phyloP scores from a whole-genome alignment of 2,329 filamentous ascomycete species.

The Pseudogymnoascus sp. region DNA sequence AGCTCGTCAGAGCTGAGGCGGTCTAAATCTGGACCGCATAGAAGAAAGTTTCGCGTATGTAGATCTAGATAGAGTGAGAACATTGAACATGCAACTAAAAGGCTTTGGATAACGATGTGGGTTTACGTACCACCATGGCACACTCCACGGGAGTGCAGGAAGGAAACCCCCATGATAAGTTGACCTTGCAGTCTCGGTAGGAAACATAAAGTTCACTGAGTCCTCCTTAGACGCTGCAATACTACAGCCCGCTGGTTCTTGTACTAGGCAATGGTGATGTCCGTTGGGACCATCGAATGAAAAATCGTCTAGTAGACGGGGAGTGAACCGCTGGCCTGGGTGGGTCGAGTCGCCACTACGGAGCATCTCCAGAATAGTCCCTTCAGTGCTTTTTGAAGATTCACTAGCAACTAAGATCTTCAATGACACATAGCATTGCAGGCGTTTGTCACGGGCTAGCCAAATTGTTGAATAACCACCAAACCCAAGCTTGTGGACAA shows the following conservation, averaged over 20 bases:
- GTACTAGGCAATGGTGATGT: constrained; percentile 36
- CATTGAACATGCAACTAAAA: no score
- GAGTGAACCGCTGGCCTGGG: constrained; percentile 25
- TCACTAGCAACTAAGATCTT: constrained; percentile 13
- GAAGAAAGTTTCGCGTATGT: neutral
- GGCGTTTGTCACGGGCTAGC: constrained; percentile 31
- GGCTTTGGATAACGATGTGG: no score
- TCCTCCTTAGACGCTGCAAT: neutral
- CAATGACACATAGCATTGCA: constrained; percentile 13
- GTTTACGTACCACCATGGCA: neutral
- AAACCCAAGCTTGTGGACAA: constrained; percentile 39
- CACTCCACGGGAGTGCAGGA: neutral
- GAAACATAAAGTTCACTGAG: neutral
- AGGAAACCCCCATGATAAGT: neutral
- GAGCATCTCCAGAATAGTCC: neutral
- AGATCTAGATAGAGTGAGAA: neutral
- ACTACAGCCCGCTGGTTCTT: constrained; percentile 21
- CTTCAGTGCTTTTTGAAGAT: neutral
- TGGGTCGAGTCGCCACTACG: constrained; percentile 9
- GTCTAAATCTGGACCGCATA: neutral
- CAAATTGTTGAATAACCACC: constrained; percentile 39
- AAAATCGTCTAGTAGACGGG: constrained; percentile 33
- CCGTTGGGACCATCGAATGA: constrained; percentile 37
- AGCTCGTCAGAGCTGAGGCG: neutral
- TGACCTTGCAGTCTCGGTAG: neutral